Evolutionary conservation across 176 grass and related monocot species (phyloP).

Genomic region (Aegilops bicornis): DNA sequence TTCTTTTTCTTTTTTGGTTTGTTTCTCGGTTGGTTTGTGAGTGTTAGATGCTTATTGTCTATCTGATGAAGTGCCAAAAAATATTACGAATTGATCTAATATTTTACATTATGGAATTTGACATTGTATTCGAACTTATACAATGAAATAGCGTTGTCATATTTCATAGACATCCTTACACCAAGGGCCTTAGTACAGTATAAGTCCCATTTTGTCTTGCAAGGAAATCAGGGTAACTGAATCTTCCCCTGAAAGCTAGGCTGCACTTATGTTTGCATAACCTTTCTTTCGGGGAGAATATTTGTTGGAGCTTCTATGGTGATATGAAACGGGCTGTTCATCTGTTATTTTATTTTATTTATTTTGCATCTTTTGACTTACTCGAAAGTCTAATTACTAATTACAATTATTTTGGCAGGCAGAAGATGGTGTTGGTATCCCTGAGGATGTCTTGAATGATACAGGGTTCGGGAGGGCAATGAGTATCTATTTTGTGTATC

Average conservation of each 20-base stretch:
- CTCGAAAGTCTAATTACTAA: slow-evolving; percentile 28
- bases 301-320: neutral
- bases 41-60: neutral
- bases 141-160: neutral
- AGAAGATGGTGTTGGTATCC: slow-evolving; percentile 89
- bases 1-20: neutral
- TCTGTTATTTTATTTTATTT: neutral
- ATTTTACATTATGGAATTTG: neutral
- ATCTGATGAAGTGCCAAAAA: neutral
- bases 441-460: slow-evolving; percentile 81
- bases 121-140: neutral
- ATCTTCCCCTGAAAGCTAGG: neutral
- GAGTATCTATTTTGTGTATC: slow-evolving; percentile 83
- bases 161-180: neutral
- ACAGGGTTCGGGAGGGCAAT: slow-evolving; percentile 71
- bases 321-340: neutral
- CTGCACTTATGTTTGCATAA: neutral
- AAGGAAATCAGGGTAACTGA: neutral
- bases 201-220: neutral
- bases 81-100: neutral
- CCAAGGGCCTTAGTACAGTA: neutral
- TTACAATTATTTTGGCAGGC: slow-evolving; percentile 49
- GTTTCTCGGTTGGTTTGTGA: neutral
- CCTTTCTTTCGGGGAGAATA: slow-evolving; percentile 5
- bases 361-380: slow-evolving; percentile 5